These are phyloP conservation scores for Nemania sp. DNA, from an alignment of 2,329 filamentous ascomycete species.

Conservation along the genomic window DNA sequence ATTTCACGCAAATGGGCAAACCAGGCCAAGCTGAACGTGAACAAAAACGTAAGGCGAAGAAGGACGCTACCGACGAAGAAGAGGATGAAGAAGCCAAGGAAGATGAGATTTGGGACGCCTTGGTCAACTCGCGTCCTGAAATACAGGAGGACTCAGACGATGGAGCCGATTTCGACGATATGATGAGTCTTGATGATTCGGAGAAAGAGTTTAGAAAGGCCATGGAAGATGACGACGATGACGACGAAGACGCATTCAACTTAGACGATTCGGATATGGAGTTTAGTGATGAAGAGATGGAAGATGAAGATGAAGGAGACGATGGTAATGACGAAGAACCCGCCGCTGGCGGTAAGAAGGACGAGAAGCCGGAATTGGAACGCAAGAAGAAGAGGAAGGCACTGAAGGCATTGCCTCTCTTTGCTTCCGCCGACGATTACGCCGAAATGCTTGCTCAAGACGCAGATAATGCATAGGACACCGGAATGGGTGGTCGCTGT, in stretches of 20 bases:
- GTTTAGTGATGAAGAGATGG: constrained; percentile 57
- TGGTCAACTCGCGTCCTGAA: constrained; percentile 84
- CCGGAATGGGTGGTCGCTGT: constrained; percentile 1
- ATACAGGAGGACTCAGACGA: constrained; percentile 73
- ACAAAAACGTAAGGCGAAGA: constrained; percentile 58
- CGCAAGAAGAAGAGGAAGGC: constrained; percentile 78
- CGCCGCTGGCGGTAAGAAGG: constrained; percentile 54
- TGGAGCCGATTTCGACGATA: constrained; percentile 60
- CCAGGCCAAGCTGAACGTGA: constrained; percentile 66
- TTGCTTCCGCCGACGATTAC: constrained; percentile 95
- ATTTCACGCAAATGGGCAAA: constrained; percentile 84
- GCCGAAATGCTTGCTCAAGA: constrained; percentile 84
- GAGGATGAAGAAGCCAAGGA: constrained; percentile 74
- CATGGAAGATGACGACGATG: constrained; percentile 56
- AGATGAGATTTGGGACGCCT: constrained; percentile 91
- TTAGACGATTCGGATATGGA: constrained; percentile 51
- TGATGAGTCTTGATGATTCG: constrained; percentile 57
- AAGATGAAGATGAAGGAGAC: constrained; percentile 56
- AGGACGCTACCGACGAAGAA: constrained; percentile 35
- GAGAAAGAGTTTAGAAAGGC: constrained; percentile 56
- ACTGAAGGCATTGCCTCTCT: constrained; percentile 89
- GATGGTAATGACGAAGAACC: constrained; percentile 56
- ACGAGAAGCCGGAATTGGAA: constrained; percentile 55
- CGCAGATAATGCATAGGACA: constrained; percentile 59
- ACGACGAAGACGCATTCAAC: constrained; percentile 53